Percentiles rank a stretch among this genome's conserved stretches.
Conservation (phyloP, 441 rosid species). For the Adansonia gregorii region DNA sequence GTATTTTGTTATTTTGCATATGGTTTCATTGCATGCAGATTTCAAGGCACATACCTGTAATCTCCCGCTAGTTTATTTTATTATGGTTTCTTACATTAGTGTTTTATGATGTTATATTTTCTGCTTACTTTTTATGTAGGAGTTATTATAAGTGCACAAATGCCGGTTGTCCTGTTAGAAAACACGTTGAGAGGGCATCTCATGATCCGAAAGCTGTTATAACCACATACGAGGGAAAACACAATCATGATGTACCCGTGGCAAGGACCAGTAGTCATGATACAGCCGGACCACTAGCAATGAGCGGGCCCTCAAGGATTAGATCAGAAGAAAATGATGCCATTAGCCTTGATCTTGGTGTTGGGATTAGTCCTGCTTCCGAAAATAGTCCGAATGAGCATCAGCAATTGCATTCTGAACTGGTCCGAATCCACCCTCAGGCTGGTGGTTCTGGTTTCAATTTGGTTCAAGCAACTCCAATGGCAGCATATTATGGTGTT, state of each 20-base stretch:
- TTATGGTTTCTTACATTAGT: neutral
- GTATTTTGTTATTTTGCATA: neutral
- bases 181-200: constrained; percentile 97
- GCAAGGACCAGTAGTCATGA: constrained; percentile 70
- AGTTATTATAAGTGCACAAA: constrained; percentile 97
- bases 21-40: constrained; percentile 13
- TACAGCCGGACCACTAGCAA: constrained; percentile 47
- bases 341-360: constrained; percentile 92
- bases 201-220: constrained; percentile 97
- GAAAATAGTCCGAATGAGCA: constrained; percentile 56
- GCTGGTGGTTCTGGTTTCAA: constrained; percentile 53
- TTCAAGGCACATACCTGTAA: neutral
- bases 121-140: constrained; percentile 51
- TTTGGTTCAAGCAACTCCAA: constrained; percentile 50
- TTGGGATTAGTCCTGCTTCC: constrained; percentile 64
- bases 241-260: constrained; percentile 90
- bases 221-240: constrained; percentile 97
- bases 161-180: constrained; percentile 91
- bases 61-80: neutral
- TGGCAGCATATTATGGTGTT: constrained; percentile 53
- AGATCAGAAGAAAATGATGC: constrained; percentile 56
- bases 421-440: constrained; percentile 41
- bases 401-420: constrained; percentile 47
- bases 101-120: neutral
- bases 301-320: constrained; percentile 47